Evolutionary conservation across 495 filamentous ascomycete genomes (phyloP).

Genomic region (Corynascus novoguineensis): DNA sequence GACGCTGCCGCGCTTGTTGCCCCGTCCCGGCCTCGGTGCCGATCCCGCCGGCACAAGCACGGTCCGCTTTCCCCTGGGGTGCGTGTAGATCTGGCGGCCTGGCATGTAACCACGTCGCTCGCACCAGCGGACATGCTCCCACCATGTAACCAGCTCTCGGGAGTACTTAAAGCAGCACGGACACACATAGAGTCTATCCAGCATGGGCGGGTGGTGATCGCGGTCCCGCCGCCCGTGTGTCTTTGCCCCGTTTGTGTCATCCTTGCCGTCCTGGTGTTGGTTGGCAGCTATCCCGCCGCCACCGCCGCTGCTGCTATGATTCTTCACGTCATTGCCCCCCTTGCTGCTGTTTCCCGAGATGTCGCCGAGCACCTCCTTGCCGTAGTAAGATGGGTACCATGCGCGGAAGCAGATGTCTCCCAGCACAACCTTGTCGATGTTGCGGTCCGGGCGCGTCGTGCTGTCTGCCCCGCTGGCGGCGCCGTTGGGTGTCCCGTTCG

Average conservation of each 20-base stretch:
- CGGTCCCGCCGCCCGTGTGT: conserved; percentile 31
- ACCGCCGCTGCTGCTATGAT: conserved; percentile 2
- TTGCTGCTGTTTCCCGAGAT: conserved; percentile 15
- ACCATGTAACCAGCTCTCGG: conserved; percentile 58
- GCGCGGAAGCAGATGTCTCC: conserved; percentile 68
- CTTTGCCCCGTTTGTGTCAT: conserved; percentile 31
- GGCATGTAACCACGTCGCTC: conserved; percentile 37
- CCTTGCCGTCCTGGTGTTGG: conserved; percentile 14
- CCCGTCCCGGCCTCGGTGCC: conserved; percentile 39
- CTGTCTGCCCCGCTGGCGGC: background rate
- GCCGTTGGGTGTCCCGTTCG: conserved; percentile 18
- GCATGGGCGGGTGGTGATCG: conserved; percentile 31
- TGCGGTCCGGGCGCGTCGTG: conserved; percentile 43
- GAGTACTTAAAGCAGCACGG: conserved; percentile 92
- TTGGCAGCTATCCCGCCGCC: background rate
- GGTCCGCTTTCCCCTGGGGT: conserved; percentile 39
- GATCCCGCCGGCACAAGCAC: conserved; percentile 24
- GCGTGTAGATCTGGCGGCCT: conserved; percentile 43
- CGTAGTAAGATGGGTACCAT: conserved; percentile 74
- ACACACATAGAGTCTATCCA: conserved; percentile 75
- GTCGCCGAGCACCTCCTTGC: conserved; percentile 62
- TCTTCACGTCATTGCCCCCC: conserved; percentile 22
- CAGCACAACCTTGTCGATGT: conserved; percentile 69
- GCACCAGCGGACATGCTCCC: conserved; percentile 42
- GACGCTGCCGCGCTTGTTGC: conserved; percentile 34